Evolutionary conservation across 768 basidiomycete species (phyloP).

Genomic region (Cytidiella melzeri): DNA sequence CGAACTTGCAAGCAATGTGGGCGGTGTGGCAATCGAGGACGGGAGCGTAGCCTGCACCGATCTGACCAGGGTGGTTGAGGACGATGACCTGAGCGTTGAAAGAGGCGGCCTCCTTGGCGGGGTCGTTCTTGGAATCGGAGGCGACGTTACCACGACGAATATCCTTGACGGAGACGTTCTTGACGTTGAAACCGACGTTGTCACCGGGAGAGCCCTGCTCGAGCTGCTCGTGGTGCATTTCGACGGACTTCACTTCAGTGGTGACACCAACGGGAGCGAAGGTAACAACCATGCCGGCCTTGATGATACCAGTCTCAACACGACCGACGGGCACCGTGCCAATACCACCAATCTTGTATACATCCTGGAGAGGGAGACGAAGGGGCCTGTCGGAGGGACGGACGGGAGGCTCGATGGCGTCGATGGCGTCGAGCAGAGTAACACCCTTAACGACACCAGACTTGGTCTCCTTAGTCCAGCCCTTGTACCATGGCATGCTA

Average conservation of each 20-base stretch:
- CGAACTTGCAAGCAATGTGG: slow-evolving; percentile 99
- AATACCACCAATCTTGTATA: slow-evolving; percentile 99
- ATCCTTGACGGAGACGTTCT: slow-evolving; percentile 99
- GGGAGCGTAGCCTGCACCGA: slow-evolving; percentile 97
- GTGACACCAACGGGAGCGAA: slow-evolving; percentile 98
- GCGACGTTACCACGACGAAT: slow-evolving; percentile 99
- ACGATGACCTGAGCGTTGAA: slow-evolving; percentile 99
- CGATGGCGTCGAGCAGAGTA: slow-evolving; percentile 99
- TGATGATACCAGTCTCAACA: slow-evolving; percentile 99
- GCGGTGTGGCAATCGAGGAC: slow-evolving; percentile 99
- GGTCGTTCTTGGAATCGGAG: slow-evolving; percentile 99
- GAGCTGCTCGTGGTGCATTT: slow-evolving; percentile 99
- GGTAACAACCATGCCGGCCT: slow-evolving; percentile 97
- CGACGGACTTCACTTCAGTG: slow-evolving; percentile 99
- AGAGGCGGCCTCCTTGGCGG: slow-evolving; percentile 97
- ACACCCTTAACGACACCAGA: slow-evolving; percentile 91
- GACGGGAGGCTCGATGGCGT: slow-evolving; percentile 95
- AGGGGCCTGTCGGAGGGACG: slow-evolving; percentile 99
- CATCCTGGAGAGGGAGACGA: slow-evolving; percentile 99
- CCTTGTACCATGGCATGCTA: slow-evolving; percentile 99
- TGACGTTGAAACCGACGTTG: slow-evolving; percentile 99
- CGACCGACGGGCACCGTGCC: slow-evolving; percentile 99
- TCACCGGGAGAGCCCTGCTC: slow-evolving; percentile 92
- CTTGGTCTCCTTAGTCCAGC: slow-evolving; percentile 98
- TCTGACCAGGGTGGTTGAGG: slow-evolving; percentile 99